A percentile compares a stretch with the other conserved stretches of the same genome.
These are phyloP conservation scores for Leptomonas pyrrhocoris DNA, from an alignment of 208 protist genomes.

Conservation along the genomic window DNA sequence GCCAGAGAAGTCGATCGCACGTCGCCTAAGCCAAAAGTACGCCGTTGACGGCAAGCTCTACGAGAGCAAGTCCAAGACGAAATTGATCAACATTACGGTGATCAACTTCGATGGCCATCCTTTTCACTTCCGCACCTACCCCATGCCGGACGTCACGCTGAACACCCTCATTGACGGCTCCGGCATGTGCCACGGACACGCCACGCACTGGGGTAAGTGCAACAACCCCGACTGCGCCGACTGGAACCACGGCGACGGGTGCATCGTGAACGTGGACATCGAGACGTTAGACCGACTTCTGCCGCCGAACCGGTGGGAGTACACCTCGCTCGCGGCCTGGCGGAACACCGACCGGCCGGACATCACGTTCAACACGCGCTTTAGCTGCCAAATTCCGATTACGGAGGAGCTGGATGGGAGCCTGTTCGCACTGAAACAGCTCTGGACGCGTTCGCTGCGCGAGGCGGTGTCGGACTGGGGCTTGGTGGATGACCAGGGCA, in stretches of 20 bases:
- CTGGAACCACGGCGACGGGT: slow-evolving; percentile 90
- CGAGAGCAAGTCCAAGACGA: slow-evolving; percentile 77
- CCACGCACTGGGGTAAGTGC: slow-evolving; percentile 85
- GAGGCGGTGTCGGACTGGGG: slow-evolving; percentile 86
- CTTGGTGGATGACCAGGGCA: slow-evolving; percentile 72
- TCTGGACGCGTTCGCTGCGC: slow-evolving; percentile 77
- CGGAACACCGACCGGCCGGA: slow-evolving; percentile 79
- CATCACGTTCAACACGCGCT: slow-evolving; percentile 88
- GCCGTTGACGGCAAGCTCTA: slow-evolving; percentile 78
- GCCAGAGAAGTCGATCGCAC: slow-evolving; percentile 87
- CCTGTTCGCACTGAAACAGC: slow-evolving; percentile 89
- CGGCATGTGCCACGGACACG: slow-evolving; percentile 88
- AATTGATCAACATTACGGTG: slow-evolving; percentile 88
- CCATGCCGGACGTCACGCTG: slow-evolving; percentile 91
- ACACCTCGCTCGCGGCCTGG: slow-evolving; percentile 83
- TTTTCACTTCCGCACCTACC: slow-evolving; percentile 86
- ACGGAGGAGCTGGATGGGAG: slow-evolving; percentile 85
- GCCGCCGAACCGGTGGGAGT: slow-evolving; percentile 89
- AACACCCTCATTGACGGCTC: slow-evolving; percentile 91
- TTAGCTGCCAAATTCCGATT: slow-evolving; percentile 89
- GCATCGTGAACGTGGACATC: slow-evolving; percentile 91
- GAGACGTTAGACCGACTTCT: slow-evolving; percentile 85
- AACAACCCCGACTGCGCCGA: slow-evolving; percentile 90
- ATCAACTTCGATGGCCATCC: slow-evolving; percentile 89
- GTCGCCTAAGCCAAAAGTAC: slow-evolving; percentile 82